Base-by-base conservation (phyloP, 73 alveolate species). In the Urostyla sp. region DNA sequence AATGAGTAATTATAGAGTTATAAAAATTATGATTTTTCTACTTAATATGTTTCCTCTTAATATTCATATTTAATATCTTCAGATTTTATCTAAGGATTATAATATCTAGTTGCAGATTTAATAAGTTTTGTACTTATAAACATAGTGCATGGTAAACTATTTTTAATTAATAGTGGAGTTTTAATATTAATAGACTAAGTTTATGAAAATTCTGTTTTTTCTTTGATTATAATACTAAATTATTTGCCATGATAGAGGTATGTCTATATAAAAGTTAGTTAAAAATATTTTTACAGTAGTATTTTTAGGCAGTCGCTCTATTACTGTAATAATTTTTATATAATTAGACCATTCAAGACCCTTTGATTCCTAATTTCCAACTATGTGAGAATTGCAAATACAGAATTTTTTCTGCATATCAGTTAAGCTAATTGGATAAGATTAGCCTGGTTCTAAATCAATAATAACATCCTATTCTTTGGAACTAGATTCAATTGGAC, bases 111-210 rank as follows among this genome's bases (percentile, higher is more conserved):
- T n/a, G n/a, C n/a, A n/a, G n/a, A n/a, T n/a, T n/a, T n/a, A n/a
- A n/a, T n/a, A n/a, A 49, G 6, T 18, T 49, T 16, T 49, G n/a
- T n/a, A n/a, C n/a, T 57, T 24, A 59, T 36, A 43, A 32, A 38
- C 3, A 77, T 51, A 28, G 43, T 34, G 80, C 88, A 77, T 15
- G 88, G 88, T 48, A 77, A 54, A 16, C 74, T 55, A 45, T 77
- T 77, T 60, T 51, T 35, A 44, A 77, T 77, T 2, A 77, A 11
- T 3, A 77, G 60, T 32, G 88, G 88, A 28, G 88, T 59, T 27
- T 58, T 59, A 30, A 73, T 50, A 34, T 52, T 73, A 6, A 73
- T 73, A 35, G 43, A 52, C 63, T 46, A 73, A 35, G 57, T 44
- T 36, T 51, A 52, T 44, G 58, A 31, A 37, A 45, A 69, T 32